Evolutionary conservation across 2,329 filamentous ascomycete species (phyloP), one percentile per base, ranked within the genome.

Genomic region (Sarocladiaceae sp.): DNA sequence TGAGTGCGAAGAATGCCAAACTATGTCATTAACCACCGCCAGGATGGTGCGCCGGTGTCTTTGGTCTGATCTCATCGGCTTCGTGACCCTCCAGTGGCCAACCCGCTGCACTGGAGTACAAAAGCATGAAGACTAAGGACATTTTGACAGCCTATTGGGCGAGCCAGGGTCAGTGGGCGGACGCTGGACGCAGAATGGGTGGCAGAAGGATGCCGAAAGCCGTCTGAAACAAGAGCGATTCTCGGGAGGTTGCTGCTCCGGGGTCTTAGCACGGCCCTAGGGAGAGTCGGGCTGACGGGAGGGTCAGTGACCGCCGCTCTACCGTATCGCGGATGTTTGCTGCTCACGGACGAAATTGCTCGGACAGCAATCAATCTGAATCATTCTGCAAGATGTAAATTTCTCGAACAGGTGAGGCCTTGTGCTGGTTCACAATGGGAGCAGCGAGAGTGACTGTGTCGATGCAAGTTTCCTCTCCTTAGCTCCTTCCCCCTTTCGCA

Each of bases 231-330:
- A 20, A 33, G 26, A 22, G 25, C 40, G 26, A 48, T 4, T 12
- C 15, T 48, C 44, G 44, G 44, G 44, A 48, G 13, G 26, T 48
- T 4, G 44, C 25, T 31, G 44, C 44, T 48, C 44, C 44, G 44
- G 28, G 18, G 25, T 20, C 26, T 48, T 48, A 48, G 44, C 26
- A 48, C 28, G 26, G 40, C 44, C 44, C 44, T 48, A 48, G 40
- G 17, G 40, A 44, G 7, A 13, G 40, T 26, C 17, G 37, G 23
- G 37, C 18, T 40, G 37, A 40, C 37, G 6, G 37, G 8, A 20
- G 37, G 23, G 20, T 20, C 37, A 40, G n/a, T n/a, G n/a, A n/a
- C n/a, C n/a, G n/a, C n/a, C n/a, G n/a, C n/a, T n/a, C n/a, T n/a
- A n/a, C n/a, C n/a, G n/a, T n/a, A n/a, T n/a, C n/a, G n/a, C n/a